phyloP scores from a whole-genome alignment of 192 early-diverging fungal species.

The Oehlia diaphana region DNA sequence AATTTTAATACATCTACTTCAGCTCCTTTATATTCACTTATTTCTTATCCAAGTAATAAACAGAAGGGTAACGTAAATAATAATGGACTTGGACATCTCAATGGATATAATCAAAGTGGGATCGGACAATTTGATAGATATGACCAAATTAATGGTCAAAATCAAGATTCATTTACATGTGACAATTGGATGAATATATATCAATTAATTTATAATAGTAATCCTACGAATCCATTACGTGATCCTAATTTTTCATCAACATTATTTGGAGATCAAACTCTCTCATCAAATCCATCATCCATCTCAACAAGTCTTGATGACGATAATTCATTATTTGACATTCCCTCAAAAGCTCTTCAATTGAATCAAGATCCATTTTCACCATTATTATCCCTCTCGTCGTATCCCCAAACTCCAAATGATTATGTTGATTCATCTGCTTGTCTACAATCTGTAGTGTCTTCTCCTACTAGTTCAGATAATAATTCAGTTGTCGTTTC shows the following conservation, averaged over 20 bases:
- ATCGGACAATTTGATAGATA: not conserved
- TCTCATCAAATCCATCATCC: not conserved
- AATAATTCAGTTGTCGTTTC: not conserved
- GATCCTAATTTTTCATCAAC: not conserved
- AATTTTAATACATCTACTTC: not conserved
- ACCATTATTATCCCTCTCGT: not conserved
- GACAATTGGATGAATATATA: no score
- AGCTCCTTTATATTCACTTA: not conserved
- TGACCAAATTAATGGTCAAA: not conserved
- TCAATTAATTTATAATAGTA: not conserved
- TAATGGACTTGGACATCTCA: not conserved
- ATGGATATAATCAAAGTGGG: not conserved
- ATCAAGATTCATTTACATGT: not conserved
- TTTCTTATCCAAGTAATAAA: not conserved
- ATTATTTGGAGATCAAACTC: not conserved
- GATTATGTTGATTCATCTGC: not conserved
- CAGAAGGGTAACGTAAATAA: not conserved
- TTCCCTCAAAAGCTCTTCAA: not conserved
- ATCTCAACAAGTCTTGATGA: constrained; percentile 1
- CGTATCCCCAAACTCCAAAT: not conserved
- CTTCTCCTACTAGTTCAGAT: not conserved
- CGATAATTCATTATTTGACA: not conserved
- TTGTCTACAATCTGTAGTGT: not conserved
- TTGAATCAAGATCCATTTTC: not conserved
- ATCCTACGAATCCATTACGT: not conserved